phyloP scores from a whole-genome alignment of 768 basidiomycete species.

The Panellus pusillus region DNA sequence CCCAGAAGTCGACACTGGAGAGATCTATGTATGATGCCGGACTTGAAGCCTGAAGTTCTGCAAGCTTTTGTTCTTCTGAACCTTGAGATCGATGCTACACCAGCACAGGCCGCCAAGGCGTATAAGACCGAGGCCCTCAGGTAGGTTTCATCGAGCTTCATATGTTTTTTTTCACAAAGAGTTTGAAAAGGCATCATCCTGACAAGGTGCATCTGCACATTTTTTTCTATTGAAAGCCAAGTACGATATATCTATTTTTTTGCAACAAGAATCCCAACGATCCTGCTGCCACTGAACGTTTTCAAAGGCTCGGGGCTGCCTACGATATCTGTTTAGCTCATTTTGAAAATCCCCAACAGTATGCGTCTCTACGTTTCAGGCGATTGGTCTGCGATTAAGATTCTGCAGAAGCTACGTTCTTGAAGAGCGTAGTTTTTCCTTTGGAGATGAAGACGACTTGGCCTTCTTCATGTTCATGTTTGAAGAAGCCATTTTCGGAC shows the following conservation, averaged over 20 bases:
- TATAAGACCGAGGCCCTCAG: no score
- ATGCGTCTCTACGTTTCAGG: conserved; percentile 1
- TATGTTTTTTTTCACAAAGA: no score
- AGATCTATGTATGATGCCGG: neutral
- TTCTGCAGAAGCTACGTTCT: conserved; percentile 11
- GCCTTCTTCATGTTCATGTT: conserved; percentile 40
- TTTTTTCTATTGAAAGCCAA: no score
- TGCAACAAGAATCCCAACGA: conserved; percentile 30
- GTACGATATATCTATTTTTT: no score
- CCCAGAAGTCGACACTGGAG: no score
- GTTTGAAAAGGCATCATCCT: no score
- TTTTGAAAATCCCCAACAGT: conserved; percentile 35
- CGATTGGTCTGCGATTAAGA: neutral
- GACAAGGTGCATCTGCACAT: no score
- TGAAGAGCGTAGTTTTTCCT: neutral
- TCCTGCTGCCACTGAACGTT: conserved; percentile 31
- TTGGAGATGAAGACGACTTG: conserved; percentile 23
- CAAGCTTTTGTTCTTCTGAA: conserved; percentile 8
- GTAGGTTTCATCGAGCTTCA: no score
- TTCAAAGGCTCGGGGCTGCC: conserved; percentile 38
- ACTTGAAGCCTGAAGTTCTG: conserved; percentile 2
- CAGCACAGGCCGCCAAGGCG: no score
- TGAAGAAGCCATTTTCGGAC: conserved; percentile 30
- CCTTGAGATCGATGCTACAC: neutral
- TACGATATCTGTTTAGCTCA: conserved; percentile 36